Conservation (phyloP, 495 filamentous ascomycete species). For the Penicillium mononematosum region DNA sequence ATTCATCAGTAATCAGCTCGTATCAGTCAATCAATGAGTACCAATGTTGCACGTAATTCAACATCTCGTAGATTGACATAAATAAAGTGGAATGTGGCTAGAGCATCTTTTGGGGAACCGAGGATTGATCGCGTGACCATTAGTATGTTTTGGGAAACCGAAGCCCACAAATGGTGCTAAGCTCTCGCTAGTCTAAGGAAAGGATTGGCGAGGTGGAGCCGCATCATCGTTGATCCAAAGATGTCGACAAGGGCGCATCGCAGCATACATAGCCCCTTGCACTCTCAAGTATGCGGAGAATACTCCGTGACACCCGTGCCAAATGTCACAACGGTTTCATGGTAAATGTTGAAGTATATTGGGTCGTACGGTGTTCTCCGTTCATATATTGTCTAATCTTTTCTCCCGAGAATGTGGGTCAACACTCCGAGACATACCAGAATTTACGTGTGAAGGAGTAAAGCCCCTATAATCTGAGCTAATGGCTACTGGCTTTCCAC, state of each 20-base stretch:
- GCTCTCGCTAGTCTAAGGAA: background rate
- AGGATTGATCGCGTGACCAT: background rate
- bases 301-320: background rate
- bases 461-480: background rate
- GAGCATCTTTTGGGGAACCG: background rate
- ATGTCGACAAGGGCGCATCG: conserved; percentile 2
- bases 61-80: background rate
- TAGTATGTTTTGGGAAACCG: background rate
- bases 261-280: background rate
- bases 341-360: background rate
- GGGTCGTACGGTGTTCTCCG: too few species aligned
- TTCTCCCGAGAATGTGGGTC: too few species aligned
- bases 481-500: background rate
- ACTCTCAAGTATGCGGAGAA: background rate
- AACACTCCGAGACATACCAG: background rate
- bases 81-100: conserved; percentile 5
- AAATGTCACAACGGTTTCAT: background rate
- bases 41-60: background rate
- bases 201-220: too few species aligned
- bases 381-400: too few species aligned
- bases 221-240: background rate
- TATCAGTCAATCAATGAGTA: background rate
- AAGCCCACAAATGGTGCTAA: background rate
- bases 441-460: background rate
- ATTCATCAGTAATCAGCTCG: background rate